phyloP scores from a whole-genome alignment of 305 asterid species.

The Rubia tinctorum region DNA sequence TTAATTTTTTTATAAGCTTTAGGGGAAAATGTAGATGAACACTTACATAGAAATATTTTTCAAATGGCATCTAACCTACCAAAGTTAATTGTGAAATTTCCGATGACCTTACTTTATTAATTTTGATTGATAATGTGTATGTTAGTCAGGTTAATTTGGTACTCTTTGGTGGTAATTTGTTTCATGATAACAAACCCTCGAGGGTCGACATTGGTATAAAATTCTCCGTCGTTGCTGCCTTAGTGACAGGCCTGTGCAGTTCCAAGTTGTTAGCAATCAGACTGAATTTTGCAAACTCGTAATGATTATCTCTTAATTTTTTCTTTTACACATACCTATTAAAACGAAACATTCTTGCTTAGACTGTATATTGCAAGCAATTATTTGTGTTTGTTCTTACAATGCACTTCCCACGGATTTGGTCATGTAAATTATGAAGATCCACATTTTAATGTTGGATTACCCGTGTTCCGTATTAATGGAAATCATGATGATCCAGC shows the following conservation, averaged over 20 bases:
- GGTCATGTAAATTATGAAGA: constrained; percentile 99
- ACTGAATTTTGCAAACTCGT: constrained; percentile 88
- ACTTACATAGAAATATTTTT: not conserved
- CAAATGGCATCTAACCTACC: too few relatives aligned
- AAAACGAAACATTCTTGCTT: not conserved
- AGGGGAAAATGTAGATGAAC: not conserved
- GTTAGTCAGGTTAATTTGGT: constrained; percentile 67
- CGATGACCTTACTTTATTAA: too few relatives aligned
- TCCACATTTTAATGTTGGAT: constrained; percentile 96
- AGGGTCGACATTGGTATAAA: constrained; percentile 92
- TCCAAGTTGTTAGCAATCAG: constrained; percentile 98
- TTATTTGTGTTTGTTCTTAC: not conserved
- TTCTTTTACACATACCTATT: too few relatives aligned
- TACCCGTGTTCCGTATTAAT: constrained; percentile 98
- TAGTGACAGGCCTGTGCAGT: constrained; percentile 75
- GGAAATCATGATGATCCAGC: constrained; percentile 99
- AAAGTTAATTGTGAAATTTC: too few relatives aligned
- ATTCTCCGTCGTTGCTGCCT: constrained; percentile 95
- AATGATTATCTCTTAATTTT: too few relatives aligned
- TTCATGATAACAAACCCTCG: constrained; percentile 95
- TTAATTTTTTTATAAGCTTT: too few relatives aligned
- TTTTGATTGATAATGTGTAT: too few relatives aligned
- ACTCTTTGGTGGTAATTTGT: too few relatives aligned
- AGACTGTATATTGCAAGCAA: not conserved
- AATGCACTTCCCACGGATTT: constrained; percentile 42